A percentile compares a stretch with the other conserved stretches of the same genome.
Conservation (phyloP, 2,329 filamentous ascomycete species). For the Fusarium oxysporum region DNA sequence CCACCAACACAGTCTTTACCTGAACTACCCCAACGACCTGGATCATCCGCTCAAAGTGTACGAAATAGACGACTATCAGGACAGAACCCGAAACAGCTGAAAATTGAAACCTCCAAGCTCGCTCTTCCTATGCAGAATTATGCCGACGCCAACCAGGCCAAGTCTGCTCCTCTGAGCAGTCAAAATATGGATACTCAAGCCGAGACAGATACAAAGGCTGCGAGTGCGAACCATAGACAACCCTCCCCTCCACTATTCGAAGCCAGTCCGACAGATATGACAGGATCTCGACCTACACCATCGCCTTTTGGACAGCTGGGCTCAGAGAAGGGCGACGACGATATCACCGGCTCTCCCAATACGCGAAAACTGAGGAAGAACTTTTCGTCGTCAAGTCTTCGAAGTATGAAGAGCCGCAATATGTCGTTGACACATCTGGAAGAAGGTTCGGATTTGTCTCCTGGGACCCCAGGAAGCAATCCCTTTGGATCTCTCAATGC, state of each 20-base stretch:
- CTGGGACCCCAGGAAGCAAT: conserved; percentile 78
- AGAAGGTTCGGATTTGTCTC: conserved; percentile 74
- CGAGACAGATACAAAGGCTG: conserved; percentile 13
- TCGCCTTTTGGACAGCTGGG: conserved; percentile 51
- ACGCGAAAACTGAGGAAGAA: conserved; percentile 69
- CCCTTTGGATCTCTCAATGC: conserved; percentile 69
- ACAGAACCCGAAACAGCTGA: conserved; percentile 83
- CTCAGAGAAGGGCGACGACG: conserved; percentile 52
- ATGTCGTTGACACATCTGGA: conserved; percentile 74
- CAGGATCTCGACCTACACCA: conserved; percentile 35
- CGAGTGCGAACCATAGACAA: conserved; percentile 27
- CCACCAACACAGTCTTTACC: conserved; percentile 63
- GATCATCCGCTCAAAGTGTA: conserved; percentile 64
- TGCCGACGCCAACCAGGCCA: conserved; percentile 21
- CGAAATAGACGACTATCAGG: conserved; percentile 83
- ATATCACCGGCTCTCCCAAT: conserved; percentile 64
- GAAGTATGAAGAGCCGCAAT: conserved; percentile 79
- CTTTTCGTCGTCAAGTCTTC: conserved; percentile 76
- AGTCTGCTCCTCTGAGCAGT: conserved; percentile 20
- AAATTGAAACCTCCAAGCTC: conserved; percentile 78
- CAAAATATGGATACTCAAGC: conserved; percentile 13
- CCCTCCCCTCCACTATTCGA: conserved; percentile 46
- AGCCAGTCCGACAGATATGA: conserved; percentile 44
- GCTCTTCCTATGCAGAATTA: conserved; percentile 37
- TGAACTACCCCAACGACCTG: conserved; percentile 54